Percentiles rank a stretch among this genome's conserved stretches.
These are phyloP conservation scores for Cyberlindnera subsufficiens DNA, from an alignment of 805 yeast genomes.

Conservation along the genomic window DNA sequence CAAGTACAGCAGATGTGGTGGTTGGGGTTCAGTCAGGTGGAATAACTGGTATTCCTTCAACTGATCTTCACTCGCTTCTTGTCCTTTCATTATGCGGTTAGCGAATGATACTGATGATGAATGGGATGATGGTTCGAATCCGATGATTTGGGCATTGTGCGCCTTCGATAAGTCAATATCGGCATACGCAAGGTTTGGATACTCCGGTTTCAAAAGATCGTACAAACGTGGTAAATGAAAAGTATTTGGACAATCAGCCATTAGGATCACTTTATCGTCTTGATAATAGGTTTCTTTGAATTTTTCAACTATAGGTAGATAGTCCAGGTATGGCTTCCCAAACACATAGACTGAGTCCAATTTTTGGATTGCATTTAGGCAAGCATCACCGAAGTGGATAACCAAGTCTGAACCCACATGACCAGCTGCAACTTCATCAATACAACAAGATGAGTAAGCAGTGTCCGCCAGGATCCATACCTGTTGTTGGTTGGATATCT, in stretches of 20 bases:
- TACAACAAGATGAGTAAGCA: slow-evolving; percentile 91
- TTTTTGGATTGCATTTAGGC: slow-evolving; percentile 71
- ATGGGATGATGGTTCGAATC: slow-evolving; percentile 22
- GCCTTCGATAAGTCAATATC: slow-evolving; percentile 30
- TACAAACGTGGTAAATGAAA: slow-evolving; percentile 37
- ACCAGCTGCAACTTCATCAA: slow-evolving; percentile 94
- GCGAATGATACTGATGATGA: slow-evolving; percentile 17
- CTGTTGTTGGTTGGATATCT: slow-evolving; percentile 24
- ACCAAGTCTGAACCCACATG: slow-evolving; percentile 83
- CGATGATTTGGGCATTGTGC: slow-evolving; percentile 36
- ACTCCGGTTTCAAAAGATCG: slow-evolving; percentile 24
- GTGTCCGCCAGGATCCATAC: slow-evolving; percentile 92
- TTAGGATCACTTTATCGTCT: slow-evolving; percentile 45
- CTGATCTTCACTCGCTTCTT: slow-evolving; percentile 23
- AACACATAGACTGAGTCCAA: slow-evolving; percentile 76
- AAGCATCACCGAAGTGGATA: slow-evolving; percentile 93
- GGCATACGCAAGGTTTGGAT: slow-evolving; percentile 32
- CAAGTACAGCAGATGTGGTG: slow-evolving; percentile 71
- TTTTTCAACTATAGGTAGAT: slow-evolving; percentile 28
- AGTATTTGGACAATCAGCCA: slow-evolving; percentile 73
- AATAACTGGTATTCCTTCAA: slow-evolving; percentile 52
- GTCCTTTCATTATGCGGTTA: slow-evolving; percentile 22
- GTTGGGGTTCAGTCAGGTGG: slow-evolving; percentile 68
- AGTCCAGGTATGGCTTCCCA: slow-evolving; percentile 58
- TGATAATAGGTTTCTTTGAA: slow-evolving; percentile 39